Evolutionary conservation across 2,329 filamentous ascomycete genomes (phyloP).

Genomic region (Trematosphaeria pertusa): DNA sequence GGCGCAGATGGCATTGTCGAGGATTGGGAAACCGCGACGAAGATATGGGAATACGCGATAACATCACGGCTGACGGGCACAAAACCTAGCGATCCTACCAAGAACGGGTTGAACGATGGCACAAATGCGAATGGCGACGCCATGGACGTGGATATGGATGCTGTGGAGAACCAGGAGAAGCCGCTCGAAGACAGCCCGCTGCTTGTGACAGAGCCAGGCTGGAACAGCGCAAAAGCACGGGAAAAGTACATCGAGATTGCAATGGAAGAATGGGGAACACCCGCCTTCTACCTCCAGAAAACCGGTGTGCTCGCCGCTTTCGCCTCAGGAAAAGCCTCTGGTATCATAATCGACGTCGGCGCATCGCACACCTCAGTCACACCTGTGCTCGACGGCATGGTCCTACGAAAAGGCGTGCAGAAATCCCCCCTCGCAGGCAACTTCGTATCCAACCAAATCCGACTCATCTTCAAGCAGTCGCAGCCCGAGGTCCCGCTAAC

Average conservation of each 20-base stretch:
- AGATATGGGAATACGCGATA: constrained; percentile 92
- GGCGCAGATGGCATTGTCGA: constrained; percentile 87
- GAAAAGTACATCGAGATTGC: constrained; percentile 96
- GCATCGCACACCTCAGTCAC: constrained; percentile 88
- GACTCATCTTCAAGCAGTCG: constrained; percentile 73
- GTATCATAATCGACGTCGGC: constrained; percentile 89
- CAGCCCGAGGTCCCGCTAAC: constrained; percentile 76
- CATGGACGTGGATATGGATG: constrained; percentile 62
- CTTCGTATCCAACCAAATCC: constrained; percentile 89
- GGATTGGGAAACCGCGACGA: constrained; percentile 91
- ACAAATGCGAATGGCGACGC: constrained; percentile 62
- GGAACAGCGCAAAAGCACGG: constrained; percentile 85
- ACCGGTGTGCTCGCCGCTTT: constrained; percentile 92
- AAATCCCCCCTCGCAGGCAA: constrained; percentile 86
- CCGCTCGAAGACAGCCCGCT: constrained; percentile 87
- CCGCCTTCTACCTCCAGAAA: constrained; percentile 91
- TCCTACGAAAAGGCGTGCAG: constrained; percentile 85
- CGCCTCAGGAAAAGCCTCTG: constrained; percentile 89
- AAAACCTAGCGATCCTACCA: constrained; percentile 71
- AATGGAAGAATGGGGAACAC: constrained; percentile 96
- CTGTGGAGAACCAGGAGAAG: constrained; percentile 70
- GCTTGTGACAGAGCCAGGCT: constrained; percentile 91
- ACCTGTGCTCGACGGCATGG: constrained; percentile 92
- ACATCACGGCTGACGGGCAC: constrained; percentile 85
- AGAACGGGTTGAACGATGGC: constrained; percentile 80